phyloP scores from a whole-genome alignment of 108 stramenopile genomes.

The Skeletonema costatum region DNA sequence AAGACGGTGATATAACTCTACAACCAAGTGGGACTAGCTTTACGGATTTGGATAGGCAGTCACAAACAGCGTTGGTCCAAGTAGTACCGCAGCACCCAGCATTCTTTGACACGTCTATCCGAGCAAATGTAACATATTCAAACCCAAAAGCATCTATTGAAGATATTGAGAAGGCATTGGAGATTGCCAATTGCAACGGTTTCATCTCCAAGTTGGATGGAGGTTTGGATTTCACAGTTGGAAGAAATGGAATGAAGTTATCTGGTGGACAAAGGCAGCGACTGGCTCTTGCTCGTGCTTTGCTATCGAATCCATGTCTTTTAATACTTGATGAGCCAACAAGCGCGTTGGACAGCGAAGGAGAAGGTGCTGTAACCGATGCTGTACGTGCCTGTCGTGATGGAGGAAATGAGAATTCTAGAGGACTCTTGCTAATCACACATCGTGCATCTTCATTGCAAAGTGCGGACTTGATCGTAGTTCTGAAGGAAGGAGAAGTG shows the following conservation, averaged over 20 bases:
- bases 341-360: conserved; percentile 76
- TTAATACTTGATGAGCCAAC: conserved; percentile 93
- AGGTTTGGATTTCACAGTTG: conserved; percentile 83
- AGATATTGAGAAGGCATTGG: conserved; percentile 56
- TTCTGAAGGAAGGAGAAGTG: conserved; percentile 70
- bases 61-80: conserved; percentile 73
- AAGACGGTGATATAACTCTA: conserved; percentile 48
- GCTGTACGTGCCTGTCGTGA: conserved; percentile 65
- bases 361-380: conserved; percentile 73
- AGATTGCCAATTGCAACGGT: conserved; percentile 66
- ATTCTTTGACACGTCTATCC: conserved; percentile 75
- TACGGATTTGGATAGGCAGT: conserved; percentile 47
- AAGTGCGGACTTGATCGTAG: conserved; percentile 66
- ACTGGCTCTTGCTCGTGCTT: conserved; percentile 93
- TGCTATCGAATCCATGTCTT: conserved; percentile 85
- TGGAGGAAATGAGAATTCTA: conserved; percentile 18
- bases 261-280: conserved; percentile 96
- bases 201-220: conserved; percentile 75
- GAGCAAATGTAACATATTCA: conserved; percentile 83
- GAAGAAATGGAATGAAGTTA: conserved; percentile 84
- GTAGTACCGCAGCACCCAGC: conserved; percentile 93
- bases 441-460: conserved; percentile 73
- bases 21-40: conserved; percentile 48
- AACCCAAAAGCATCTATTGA: conserved; percentile 57
- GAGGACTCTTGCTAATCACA: conserved; percentile 73